Evolutionary conservation across 495 filamentous ascomycete species (phyloP), one percentile per base, ranked within the genome.

Genomic region (Penicillium parvum): DNA sequence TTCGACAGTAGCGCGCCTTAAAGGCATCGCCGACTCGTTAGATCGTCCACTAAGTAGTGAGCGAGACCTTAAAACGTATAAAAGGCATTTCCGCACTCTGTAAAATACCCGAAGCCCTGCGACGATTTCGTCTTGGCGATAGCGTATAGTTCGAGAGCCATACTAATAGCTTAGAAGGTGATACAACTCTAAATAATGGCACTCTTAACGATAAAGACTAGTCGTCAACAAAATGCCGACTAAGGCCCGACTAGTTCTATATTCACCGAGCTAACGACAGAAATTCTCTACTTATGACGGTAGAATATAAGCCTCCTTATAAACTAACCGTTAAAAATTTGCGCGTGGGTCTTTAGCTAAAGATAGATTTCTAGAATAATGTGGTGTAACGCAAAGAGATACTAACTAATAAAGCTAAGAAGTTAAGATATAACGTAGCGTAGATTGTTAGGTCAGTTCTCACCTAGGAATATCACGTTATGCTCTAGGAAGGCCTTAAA

Each of bases 291-390:
- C 53, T 63, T 36, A 59, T 45, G 16, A 58, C 50, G 2, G 55
- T 66, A 15, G 56, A 65, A 40, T 66, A 68, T 38, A 69, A 69
- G 34, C 58, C 63, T 15, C 55, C 59, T 20, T 58, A 68, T 40
- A 70, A 70, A 44, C 52, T 68, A 2, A 45, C 58, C 19, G 49
- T 60, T 17, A 53, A 56, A 23, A 53, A 49, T 45, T 47, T 68
- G 29, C 57, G 57, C 12, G 39, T 38, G 29, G 59, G 63, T 18
- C 52, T 68, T 28, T 51, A 47, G 21, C 54, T 45, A 17, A 11
- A 19, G 5, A 57, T 57, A 34, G 30, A 53, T 4, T 53, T 61
- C n/a, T 61, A 40, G 50, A 35, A 55, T 7, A 43, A 55, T 5
- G 32, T 63, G 11, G 45, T 63, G 3, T 37, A 40, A 21, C 34